These are phyloP conservation scores for Clavispora carvajalis DNA, from an alignment of 805 yeast species.

Conservation along the genomic window DNA sequence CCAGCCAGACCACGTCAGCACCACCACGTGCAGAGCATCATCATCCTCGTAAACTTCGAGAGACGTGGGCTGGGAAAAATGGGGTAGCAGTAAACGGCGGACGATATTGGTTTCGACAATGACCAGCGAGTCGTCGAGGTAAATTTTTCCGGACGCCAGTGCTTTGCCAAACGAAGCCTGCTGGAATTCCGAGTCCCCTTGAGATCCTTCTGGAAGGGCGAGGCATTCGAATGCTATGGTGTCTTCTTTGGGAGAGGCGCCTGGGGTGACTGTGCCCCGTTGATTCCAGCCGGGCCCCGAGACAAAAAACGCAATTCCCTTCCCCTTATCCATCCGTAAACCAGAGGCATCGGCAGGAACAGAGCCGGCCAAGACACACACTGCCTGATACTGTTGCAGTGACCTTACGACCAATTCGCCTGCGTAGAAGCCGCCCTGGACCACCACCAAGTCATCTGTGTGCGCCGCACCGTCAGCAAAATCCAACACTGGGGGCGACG, in stretches of 20 bases:
- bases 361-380: not conserved
- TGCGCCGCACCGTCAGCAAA: constrained; percentile 8
- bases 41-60: not conserved
- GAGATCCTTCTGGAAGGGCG: too few relatives aligned
- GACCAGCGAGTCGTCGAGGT: not conserved
- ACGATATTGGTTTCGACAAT: not conserved
- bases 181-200: too few relatives aligned
- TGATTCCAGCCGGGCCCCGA: not conserved
- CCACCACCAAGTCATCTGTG: constrained; percentile 14
- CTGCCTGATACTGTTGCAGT: not conserved
- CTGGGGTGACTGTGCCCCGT: not conserved
- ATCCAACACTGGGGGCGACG: constrained; percentile 31
- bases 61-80: not conserved
- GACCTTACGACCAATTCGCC: constrained; percentile 20
- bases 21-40: not conserved
- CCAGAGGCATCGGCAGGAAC: not conserved
- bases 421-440: constrained; percentile 33
- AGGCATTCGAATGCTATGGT: too few relatives aligned
- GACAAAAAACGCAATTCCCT: not conserved
- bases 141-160: not conserved
- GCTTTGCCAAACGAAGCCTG: too few relatives aligned
- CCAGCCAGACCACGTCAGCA: not conserved
- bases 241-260: not conserved
- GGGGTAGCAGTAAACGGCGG: not conserved
- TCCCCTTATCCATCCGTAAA: not conserved